Conservation (phyloP, 75 land plant species). For the Larix kaempferi region DNA sequence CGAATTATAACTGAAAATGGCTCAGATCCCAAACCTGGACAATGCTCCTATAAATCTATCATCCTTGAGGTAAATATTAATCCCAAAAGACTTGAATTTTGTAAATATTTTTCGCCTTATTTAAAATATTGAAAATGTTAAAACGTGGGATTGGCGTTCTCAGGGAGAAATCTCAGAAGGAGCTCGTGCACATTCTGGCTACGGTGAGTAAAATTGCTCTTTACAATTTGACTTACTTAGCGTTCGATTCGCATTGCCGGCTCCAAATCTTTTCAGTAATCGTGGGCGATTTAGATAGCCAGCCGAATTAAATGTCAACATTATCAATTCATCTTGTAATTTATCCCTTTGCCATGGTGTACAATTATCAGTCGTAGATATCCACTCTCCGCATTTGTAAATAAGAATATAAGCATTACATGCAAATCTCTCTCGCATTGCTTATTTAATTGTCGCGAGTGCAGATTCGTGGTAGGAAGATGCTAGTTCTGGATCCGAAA, state of each 20-base stretch:
- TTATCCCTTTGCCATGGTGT: background rate
- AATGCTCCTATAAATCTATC: slow-evolving; percentile 80
- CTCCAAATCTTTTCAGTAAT: background rate
- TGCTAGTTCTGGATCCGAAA: slow-evolving; percentile 79
- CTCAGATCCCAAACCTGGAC: slow-evolving; percentile 82
- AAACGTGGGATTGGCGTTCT: background rate
- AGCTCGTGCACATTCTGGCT: slow-evolving; percentile 67
- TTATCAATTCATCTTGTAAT: background rate
- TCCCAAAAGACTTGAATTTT: too few species aligned
- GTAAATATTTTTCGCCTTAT: background rate
- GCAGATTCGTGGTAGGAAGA: slow-evolving; percentile 93
- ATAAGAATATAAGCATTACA: background rate
- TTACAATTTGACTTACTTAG: background rate
- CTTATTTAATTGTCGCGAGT: background rate
- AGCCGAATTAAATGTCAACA: background rate
- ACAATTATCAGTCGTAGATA: background rate
- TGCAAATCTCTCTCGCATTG: slow-evolving; percentile 4
- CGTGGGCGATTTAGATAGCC: background rate
- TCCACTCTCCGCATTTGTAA: background rate
- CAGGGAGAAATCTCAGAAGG: slow-evolving; percentile 88
- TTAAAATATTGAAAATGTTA: background rate
- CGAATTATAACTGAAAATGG: slow-evolving; percentile 25
- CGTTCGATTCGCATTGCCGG: background rate
- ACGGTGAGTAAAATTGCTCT: slow-evolving; percentile 43
- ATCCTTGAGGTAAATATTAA: slow-evolving; percentile 45